Base-by-base conservation (phyloP, 2,329 filamentous ascomycete genomes). In the Colletotrichum abscissum region DNA sequence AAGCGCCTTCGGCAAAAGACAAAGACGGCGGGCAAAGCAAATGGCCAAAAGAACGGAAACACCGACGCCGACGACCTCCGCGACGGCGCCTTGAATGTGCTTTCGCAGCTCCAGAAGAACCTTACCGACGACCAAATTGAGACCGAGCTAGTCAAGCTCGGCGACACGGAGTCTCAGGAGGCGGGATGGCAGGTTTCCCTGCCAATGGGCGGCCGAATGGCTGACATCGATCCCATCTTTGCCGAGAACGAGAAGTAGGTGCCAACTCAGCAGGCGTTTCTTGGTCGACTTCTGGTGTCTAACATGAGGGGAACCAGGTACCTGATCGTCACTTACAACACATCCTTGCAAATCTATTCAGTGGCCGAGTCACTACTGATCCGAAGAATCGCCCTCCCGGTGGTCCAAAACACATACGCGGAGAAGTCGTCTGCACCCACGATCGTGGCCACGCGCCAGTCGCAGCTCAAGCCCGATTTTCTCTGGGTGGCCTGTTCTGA, bases 331-430 rank as follows among this genome's bases (percentile, higher is more conserved):
- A 90, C 92, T 38, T 94, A 94, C 78, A 89, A 92, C 73, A 92
- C 90, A 33, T 92, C 92, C 11, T 86, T 98, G 67, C 93, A 95
- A 80, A 88, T 98, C 30, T 97, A 97, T 82, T 93, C 94, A 1
- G 90, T 94, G 35, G 86, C 90, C 75, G 95, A 95, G 67, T 98
- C 97, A 1, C 89, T 97, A 63, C 89, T 97, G 26, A 87, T 94
- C 58, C 92, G 94, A 76, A 90, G 91, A 69, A 92, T 98, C 62
- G 84, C 89, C 14, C 84, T 92, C 76, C 85, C 76, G 79, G 82
- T 77, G 14, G 63, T 74, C 14, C 68, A 68, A 30, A 72, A 74
- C 30, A 67, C 72, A 54, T 72, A 74, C 33, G 78, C 80, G 8
- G 77, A 76, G 77, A 81, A 58, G 35, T 28, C 79, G 49, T 74